A percentile compares a stretch with the other conserved stretches of the same genome.
These are phyloP conservation scores for Coemansia sp. DNA, from an alignment of 192 early-diverging fungal genomes.

Conservation along the genomic window DNA sequence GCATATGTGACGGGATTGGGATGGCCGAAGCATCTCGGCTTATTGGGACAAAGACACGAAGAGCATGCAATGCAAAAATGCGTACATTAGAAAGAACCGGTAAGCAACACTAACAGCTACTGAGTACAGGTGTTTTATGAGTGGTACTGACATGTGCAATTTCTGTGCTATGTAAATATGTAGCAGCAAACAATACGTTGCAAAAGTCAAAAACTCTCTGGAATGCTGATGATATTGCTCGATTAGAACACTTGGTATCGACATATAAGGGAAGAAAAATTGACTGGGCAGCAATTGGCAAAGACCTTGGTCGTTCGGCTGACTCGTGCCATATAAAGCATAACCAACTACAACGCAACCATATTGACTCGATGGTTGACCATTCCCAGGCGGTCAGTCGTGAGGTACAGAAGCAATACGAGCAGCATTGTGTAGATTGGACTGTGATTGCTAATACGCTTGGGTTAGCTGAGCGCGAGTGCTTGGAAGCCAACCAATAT, in stretches of 20 bases:
- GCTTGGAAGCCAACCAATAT: conserved; percentile 11
- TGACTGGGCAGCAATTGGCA: conserved; percentile 1
- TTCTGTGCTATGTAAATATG: neutral
- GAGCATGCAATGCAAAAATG: neutral
- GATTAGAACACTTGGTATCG: neutral
- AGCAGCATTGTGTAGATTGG: conserved; percentile 11
- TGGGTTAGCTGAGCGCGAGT: neutral
- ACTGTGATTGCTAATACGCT: neutral
- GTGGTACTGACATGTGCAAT: neutral
- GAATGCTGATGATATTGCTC: neutral
- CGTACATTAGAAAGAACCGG: neutral
- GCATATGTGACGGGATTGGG: too few species aligned
- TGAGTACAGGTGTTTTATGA: neutral
- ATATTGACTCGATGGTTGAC: neutral
- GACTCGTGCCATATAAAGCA: neutral
- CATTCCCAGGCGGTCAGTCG: neutral
- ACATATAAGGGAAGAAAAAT: neutral
- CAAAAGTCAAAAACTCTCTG: neutral
- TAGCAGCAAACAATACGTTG: neutral
- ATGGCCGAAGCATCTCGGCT: too few species aligned
- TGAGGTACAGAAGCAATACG: neutral
- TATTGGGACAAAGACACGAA: neutral
- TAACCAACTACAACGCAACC: neutral
- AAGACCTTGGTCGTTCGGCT: conserved; percentile 4
- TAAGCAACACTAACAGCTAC: neutral